Percentiles rank a stretch among this genome's conserved stretches.
phyloP scores from a whole-genome alignment of 2,329 filamentous ascomycete species.

The Aspergillus novofumigatus region DNA sequence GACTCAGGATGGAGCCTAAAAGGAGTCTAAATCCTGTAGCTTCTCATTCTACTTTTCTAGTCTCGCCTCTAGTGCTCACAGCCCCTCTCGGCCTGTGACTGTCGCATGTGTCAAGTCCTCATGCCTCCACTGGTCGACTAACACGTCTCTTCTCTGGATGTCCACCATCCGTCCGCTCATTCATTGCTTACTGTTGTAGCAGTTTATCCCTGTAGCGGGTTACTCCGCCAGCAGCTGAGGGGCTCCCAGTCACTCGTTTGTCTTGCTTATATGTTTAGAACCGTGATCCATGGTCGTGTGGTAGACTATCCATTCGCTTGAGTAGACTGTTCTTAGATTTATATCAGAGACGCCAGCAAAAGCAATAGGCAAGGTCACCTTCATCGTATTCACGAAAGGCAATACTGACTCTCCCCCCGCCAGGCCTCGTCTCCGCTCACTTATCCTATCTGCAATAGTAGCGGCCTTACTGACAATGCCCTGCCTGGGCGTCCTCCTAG shows the following conservation, averaged over 20 bases:
- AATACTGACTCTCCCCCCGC: background rate
- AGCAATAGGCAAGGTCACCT: background rate
- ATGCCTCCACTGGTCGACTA: background rate
- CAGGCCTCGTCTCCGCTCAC: background rate
- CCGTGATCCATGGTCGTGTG: background rate
- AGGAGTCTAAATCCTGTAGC: background rate
- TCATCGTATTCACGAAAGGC: background rate
- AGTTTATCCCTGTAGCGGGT: background rate
- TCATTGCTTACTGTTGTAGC: background rate
- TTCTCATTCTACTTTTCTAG: no score
- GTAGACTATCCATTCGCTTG: background rate
- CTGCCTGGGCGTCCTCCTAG: conserved; percentile 5
- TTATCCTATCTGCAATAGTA: background rate
- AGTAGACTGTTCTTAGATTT: background rate
- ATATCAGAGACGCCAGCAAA: background rate
- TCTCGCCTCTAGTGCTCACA: no score
- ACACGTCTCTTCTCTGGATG: background rate
- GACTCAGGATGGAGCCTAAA: background rate
- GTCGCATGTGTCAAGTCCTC: conserved; percentile 12
- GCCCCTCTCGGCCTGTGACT: conserved; percentile 5
- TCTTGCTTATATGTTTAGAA: background rate
- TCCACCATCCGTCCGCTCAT: background rate
- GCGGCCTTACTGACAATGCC: conserved; percentile 8
- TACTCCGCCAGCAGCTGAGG: background rate
- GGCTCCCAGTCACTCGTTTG: background rate